These are phyloP conservation scores for Phymatotrichopsis omnivora DNA, from an alignment of 2,329 filamentous ascomycete species.

Conservation along the genomic window DNA sequence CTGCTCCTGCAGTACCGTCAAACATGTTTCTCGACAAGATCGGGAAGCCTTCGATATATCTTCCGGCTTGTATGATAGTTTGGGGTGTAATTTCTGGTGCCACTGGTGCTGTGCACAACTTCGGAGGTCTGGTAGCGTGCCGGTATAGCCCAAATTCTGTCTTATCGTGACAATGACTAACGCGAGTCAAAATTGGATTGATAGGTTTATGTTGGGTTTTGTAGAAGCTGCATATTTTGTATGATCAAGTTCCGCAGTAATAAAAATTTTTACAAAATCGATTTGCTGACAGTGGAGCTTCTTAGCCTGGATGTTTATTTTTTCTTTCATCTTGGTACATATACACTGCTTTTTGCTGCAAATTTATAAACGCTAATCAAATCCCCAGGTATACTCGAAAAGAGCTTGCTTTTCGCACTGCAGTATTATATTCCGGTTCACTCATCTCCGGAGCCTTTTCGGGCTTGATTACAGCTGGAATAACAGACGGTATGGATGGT, in stretches of 20 bases:
- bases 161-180: background rate
- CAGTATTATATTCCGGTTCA: conserved; percentile 56
- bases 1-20: conserved; percentile 38
- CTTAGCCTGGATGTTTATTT: conserved; percentile 49
- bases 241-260: conserved; percentile 5
- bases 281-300: conserved; percentile 9
- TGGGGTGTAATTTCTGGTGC: conserved; percentile 53
- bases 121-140: conserved; percentile 44
- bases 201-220: conserved; percentile 52
- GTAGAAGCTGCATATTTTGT: conserved; percentile 52
- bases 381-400: conserved; percentile 56
- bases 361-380: conserved; percentile 32
- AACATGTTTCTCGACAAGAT: conserved; percentile 45
- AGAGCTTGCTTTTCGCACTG: conserved; percentile 56
- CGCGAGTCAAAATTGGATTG: background rate
- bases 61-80: conserved; percentile 45
- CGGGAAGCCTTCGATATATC: conserved; percentile 43
- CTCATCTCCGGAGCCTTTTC: conserved; percentile 64
- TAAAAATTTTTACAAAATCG: background rate
- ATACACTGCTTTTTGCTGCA: conserved; percentile 23
- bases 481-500: conserved; percentile 55
- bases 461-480: conserved; percentile 53
- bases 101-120: conserved; percentile 45
- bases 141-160: conserved; percentile 10
- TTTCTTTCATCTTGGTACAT: conserved; percentile 43